A percentile compares a stretch with the other conserved stretches of the same genome.
Evolutionary conservation across 805 yeast genomes (phyloP).

Genomic region (Tetrapisispora arboricola): DNA sequence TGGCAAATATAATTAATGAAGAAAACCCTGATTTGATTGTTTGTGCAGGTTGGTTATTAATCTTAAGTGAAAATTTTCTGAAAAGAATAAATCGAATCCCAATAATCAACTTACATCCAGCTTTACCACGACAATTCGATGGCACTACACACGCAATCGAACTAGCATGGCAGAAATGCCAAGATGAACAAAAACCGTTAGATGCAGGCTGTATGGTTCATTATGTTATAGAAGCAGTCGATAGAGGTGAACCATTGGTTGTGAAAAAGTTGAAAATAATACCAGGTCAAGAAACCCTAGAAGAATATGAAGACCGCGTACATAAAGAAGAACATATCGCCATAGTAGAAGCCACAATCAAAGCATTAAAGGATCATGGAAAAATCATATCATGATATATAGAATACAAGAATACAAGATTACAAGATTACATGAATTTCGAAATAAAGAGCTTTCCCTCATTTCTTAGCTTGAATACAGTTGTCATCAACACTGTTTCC

Average conservation of each 20-base stretch:
- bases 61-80: conserved; percentile 69
- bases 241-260: conserved; percentile 80
- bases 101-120: conserved; percentile 92
- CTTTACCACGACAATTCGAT: conserved; percentile 92
- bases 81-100: conserved; percentile 57
- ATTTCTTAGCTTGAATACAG: no score
- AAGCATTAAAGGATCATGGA: conserved; percentile 34
- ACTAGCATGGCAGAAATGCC: conserved; percentile 92
- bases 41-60: conserved; percentile 98
- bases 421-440: no score
- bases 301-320: conserved; percentile 70
- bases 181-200: conserved; percentile 46
- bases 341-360: conserved; percentile 81
- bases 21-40: conserved; percentile 77
- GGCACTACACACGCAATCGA: conserved; percentile 92
- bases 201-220: conserved; percentile 96
- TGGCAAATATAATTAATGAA: conserved; percentile 55
- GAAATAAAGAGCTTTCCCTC: no score
- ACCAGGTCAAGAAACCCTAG: conserved; percentile 60
- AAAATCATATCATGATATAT: background rate
- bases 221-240: conserved; percentile 92
- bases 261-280: conserved; percentile 66
- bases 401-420: no score
- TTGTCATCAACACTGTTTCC: no score
- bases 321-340: conserved; percentile 82